Evolutionary conservation across 2,329 filamentous ascomycete species (phyloP), one percentile per base, ranked within the genome.

Genomic region (Aspergillus thermomutatus): DNA sequence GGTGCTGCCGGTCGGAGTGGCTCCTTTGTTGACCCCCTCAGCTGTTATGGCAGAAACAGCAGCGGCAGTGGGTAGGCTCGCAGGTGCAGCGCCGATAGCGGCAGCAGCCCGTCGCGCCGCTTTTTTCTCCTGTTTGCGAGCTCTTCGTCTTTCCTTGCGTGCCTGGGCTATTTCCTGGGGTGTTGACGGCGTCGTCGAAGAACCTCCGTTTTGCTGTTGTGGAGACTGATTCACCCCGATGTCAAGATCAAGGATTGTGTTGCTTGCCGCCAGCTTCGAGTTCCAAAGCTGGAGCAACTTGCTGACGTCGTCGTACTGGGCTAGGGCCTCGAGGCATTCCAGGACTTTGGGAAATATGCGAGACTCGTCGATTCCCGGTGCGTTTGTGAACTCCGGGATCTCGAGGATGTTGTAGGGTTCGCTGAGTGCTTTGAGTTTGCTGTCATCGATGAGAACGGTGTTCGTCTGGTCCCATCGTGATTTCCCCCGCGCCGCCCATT

Each of bases 381-480:
- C 79, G 41, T 69, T 71, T 21, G 66, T 73, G 68, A 94, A 97
- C 73, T 95, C 91, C 0, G 92, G 90, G 23, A 97, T 82, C 62
- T 87, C 79, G 9, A 97, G 75, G 23, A 94, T 81, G 66, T 97
- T 97, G 75, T 85, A 84, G 0, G 94, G 94, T 72, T 99, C 91
- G 54, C 83, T 87, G 26, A 84, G 81, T 0, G 88, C 92, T 78
- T 97, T 99, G 67, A 92, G 82, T 1, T 75, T 66, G 28, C 87
- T 90, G 75, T 97, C 94, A 65, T 99, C 94, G 41, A 97, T 86
- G 26, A 99, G 80, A 6, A 97, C 82, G 0, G 94, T 97, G 72
- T 97, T 96, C 51, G 82, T 82, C 75, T 96, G 92, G 65, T 87
- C 83, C 89, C 92, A 97, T 0, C 64, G 71, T 14, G 67, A 70